Evolutionary conservation across 1,284 basidiomycete species (phyloP).

Genomic region (Entoloma clypeatum): DNA sequence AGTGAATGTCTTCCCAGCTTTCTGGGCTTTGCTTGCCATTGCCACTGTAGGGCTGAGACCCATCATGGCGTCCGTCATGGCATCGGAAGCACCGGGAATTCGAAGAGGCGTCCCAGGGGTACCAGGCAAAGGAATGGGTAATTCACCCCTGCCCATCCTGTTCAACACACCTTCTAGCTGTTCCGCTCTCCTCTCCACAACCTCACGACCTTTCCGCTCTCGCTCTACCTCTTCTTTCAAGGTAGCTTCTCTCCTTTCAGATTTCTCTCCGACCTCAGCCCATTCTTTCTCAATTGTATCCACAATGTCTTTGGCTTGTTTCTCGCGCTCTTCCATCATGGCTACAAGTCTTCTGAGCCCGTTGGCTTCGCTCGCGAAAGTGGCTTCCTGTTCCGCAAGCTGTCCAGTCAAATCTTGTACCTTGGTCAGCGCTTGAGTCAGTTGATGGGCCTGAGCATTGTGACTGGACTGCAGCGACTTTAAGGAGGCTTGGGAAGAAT

Average conservation of each 20-base stretch:
- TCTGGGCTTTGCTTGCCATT: conserved; percentile 76
- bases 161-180: conserved; percentile 63
- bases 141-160: conserved; percentile 63
- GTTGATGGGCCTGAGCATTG: conserved; percentile 59
- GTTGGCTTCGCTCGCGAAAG: conserved; percentile 71
- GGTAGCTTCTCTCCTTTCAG: conserved; percentile 61
- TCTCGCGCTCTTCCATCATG: conserved; percentile 82
- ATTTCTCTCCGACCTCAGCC: conserved; percentile 64
- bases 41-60: conserved; percentile 81
- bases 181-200: conserved; percentile 56
- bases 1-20: conserved; percentile 81
- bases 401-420: conserved; percentile 69
- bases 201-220: conserved; percentile 56
- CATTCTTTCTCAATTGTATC: conserved; percentile 77
- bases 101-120: conserved; percentile 49
- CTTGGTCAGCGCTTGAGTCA: conserved; percentile 67
- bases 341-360: conserved; percentile 67
- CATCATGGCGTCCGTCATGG: conserved; percentile 50
- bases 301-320: conserved; percentile 73
- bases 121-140: conserved; percentile 50
- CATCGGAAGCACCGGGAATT: conserved; percentile 38
- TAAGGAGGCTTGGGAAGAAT: conserved; percentile 59
- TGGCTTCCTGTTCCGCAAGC: conserved; percentile 75
- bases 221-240: conserved; percentile 65
- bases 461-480: conserved; percentile 70